These are phyloP conservation scores for Trichoderma guizhouense DNA, from an alignment of 2,329 filamentous ascomycete genomes.

Conservation along the genomic window DNA sequence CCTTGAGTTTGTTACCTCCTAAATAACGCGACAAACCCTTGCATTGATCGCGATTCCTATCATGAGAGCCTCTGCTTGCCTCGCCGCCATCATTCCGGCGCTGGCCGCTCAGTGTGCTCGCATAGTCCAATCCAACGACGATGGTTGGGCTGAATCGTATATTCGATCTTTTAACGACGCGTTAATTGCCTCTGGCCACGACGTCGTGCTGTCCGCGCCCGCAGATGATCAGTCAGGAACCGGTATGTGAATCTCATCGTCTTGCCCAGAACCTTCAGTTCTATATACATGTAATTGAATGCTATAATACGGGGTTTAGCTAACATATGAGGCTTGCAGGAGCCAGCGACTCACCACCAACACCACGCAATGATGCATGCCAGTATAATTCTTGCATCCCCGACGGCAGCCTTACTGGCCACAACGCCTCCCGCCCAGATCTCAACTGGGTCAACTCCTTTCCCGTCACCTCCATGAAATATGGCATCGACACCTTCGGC, in stretches of 20 bases:
- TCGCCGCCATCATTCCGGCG: slow-evolving; percentile 24
- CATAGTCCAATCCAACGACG: slow-evolving; percentile 66
- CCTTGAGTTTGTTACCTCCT: background rate
- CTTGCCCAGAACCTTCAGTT: background rate
- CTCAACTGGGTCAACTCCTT: slow-evolving; percentile 72
- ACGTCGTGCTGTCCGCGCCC: slow-evolving; percentile 62
- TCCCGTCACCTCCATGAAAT: slow-evolving; percentile 46
- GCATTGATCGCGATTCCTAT: background rate
- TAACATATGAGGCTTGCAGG: slow-evolving; percentile 37
- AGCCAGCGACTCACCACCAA: slow-evolving; percentile 46
- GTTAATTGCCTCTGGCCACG: slow-evolving; percentile 53
- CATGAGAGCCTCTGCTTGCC: slow-evolving; percentile 28
- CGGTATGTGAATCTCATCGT: slow-evolving; percentile 37
- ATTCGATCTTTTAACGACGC: slow-evolving; percentile 57
- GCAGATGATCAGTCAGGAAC: slow-evolving; percentile 64
- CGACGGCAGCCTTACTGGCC: slow-evolving; percentile 54
- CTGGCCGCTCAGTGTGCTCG: slow-evolving; percentile 40
- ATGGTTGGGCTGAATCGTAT: slow-evolving; percentile 71
- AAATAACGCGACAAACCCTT: background rate
- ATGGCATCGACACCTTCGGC: slow-evolving; percentile 14
- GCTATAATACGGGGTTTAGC: background rate
- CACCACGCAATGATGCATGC: slow-evolving; percentile 48
- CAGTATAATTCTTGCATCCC: slow-evolving; percentile 60
- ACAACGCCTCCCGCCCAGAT: slow-evolving; percentile 53
- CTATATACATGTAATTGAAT: background rate